These are phyloP conservation scores for Penicillium roqueforti DNA, from an alignment of 495 filamentous ascomycete genomes.

Conservation along the genomic window DNA sequence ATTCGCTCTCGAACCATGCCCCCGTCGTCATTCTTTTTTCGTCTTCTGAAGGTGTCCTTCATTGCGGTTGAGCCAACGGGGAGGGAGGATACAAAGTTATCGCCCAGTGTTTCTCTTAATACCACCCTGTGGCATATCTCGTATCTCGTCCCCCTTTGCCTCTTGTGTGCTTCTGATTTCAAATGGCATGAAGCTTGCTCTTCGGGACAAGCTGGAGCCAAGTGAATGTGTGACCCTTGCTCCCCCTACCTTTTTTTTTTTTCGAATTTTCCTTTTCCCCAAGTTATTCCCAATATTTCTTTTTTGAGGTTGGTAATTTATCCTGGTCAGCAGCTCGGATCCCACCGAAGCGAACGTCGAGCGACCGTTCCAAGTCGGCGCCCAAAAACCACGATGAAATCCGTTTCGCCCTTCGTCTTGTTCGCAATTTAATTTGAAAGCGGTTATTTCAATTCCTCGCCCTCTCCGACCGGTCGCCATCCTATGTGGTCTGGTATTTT, in stretches of 20 bases:
- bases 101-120: neutral
- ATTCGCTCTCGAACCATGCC: slow-evolving; percentile 2
- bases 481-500: slow-evolving; percentile 3
- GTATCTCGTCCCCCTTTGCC: neutral
- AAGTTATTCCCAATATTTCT: slow-evolving; percentile 8
- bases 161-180: slow-evolving; percentile 12
- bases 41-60: neutral
- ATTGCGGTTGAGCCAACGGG: neutral
- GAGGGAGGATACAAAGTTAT: neutral
- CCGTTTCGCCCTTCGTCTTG: slow-evolving; percentile 34
- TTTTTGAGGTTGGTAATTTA: slow-evolving; percentile 29
- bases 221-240: neutral
- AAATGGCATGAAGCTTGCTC: neutral
- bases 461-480: slow-evolving; percentile 27
- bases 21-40: neutral
- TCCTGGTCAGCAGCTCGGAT: slow-evolving; percentile 44
- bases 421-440: slow-evolving; percentile 36
- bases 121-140: neutral
- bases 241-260: neutral
- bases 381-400: slow-evolving; percentile 33
- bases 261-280: neutral
- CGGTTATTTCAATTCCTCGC: slow-evolving; percentile 28
- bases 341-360: slow-evolving; percentile 42
- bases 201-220: neutral
- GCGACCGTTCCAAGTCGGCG: slow-evolving; percentile 31